Conservation (phyloP, 2,329 filamentous ascomycete species). For the Neonectria ditissima region DNA sequence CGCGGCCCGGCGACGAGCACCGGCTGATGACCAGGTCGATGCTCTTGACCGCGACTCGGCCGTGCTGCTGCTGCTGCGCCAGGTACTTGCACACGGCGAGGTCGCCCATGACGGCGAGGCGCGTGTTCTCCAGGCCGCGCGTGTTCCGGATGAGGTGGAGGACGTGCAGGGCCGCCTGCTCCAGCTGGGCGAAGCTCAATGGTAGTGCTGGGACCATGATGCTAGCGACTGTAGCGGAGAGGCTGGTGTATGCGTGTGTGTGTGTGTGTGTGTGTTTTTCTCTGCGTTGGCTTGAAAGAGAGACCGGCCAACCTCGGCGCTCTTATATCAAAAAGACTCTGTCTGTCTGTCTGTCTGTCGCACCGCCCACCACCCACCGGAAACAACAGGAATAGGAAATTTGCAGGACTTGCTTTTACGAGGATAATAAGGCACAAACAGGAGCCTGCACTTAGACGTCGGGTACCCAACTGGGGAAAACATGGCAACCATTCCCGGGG, state of each 20-base stretch:
- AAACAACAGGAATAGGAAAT: neutral
- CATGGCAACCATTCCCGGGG: constrained; percentile 29
- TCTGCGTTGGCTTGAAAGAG: too few relatives aligned
- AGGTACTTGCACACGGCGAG: constrained; percentile 45
- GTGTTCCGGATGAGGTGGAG: constrained; percentile 79
- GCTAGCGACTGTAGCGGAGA: constrained; percentile 9
- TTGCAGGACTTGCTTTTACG: neutral
- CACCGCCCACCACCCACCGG: neutral
- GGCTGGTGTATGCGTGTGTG: too few relatives aligned
- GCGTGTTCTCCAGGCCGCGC: constrained; percentile 45
- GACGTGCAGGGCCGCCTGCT: constrained; percentile 89
- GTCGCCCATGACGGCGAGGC: constrained; percentile 45
- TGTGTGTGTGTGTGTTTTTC: too few relatives aligned
- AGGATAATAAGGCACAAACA: constrained; percentile 7
- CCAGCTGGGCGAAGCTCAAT: constrained; percentile 54
- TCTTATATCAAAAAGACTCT: constrained; percentile 9
- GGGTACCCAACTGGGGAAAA: constrained; percentile 37
- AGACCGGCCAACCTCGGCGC: too few relatives aligned
- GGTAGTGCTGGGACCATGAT: constrained; percentile 40
- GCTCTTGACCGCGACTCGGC: constrained; percentile 42
- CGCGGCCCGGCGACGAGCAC: constrained; percentile 45
- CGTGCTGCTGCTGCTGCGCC: constrained; percentile 35
- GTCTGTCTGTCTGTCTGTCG: too few relatives aligned
- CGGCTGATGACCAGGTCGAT: constrained; percentile 48
- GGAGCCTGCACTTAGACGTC: constrained; percentile 18